Conservation (phyloP, 495 filamentous ascomycete species). For the Talaromyces thailandensis region DNA sequence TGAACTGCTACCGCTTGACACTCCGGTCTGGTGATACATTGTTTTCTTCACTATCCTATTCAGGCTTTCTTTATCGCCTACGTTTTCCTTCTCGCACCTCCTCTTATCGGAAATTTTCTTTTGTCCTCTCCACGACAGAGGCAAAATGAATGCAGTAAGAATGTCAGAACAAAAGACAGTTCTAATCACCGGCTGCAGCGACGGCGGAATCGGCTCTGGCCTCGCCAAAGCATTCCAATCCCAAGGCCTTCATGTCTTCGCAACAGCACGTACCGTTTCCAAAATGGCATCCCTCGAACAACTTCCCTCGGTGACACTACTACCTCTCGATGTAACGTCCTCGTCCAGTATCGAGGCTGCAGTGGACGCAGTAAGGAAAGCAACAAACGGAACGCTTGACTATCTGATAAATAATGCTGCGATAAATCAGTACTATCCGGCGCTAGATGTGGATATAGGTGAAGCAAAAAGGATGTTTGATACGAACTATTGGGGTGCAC, state of each 20-base stretch:
- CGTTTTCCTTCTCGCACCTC: no score
- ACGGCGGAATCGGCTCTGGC: conserved; percentile 45
- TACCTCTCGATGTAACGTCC: conserved; percentile 19
- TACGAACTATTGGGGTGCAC: conserved; percentile 43
- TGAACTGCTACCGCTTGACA: no score
- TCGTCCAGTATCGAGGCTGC: conserved; percentile 10
- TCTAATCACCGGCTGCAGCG: conserved; percentile 40
- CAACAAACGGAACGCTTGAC: conserved; percentile 46
- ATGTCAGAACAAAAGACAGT: conserved; percentile 18
- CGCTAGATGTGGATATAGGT: conserved; percentile 37
- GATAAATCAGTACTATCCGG: conserved; percentile 26
- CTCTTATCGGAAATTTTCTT: no score
- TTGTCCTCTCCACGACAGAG: background rate
- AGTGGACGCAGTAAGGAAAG: conserved; percentile 41
- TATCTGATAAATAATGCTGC: conserved; percentile 51
- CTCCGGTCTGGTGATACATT: no score
- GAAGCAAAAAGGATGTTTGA: conserved; percentile 37
- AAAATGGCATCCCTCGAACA: conserved; percentile 21
- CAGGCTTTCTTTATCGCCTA: no score
- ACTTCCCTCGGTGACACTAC: conserved; percentile 10
- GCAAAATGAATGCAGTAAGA: background rate
- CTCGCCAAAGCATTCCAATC: conserved; percentile 41
- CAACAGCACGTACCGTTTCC: conserved; percentile 38
- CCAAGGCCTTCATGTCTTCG: conserved; percentile 45
- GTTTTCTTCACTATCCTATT: no score